Evolutionary conservation across 2,329 filamentous ascomycete genomes (phyloP).

Genomic region (Pyricularia grisea): DNA sequence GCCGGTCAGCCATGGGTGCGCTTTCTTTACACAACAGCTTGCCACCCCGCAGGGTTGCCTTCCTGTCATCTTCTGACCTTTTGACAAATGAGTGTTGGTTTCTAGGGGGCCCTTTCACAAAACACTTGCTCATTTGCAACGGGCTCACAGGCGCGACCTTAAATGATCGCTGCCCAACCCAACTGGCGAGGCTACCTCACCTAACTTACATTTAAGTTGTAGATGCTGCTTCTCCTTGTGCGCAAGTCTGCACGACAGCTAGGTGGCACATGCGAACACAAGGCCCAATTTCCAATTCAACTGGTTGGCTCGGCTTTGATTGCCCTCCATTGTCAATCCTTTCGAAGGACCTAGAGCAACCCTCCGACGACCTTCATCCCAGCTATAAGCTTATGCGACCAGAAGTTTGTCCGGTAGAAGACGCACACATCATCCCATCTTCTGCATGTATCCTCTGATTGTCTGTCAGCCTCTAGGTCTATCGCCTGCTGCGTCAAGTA

Average conservation of each 20-base stretch:
- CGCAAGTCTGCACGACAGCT: neutral
- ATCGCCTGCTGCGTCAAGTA: neutral
- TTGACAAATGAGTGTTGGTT: neutral
- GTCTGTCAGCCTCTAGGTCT: neutral
- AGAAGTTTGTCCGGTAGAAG: neutral
- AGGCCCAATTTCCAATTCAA: neutral
- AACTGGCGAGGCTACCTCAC: neutral
- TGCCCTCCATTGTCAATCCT: neutral
- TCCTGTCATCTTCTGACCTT: neutral
- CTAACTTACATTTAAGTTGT: neutral
- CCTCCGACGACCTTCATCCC: neutral
- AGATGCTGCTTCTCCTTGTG: neutral
- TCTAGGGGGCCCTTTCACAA: neutral
- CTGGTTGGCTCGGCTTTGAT: neutral
- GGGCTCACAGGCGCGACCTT: neutral
- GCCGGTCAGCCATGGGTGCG: neutral
- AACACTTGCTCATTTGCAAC: neutral
- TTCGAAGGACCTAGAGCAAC: neutral
- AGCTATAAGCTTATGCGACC: neutral
- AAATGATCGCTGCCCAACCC: neutral
- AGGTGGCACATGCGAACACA: neutral
- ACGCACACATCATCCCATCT: neutral
- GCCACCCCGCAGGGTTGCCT: neutral
- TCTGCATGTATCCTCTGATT: neutral
- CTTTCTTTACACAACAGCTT: neutral